phyloP scores from a whole-genome alignment of 2,329 filamentous ascomycete species.

The Ceratocystis lukuohia region DNA sequence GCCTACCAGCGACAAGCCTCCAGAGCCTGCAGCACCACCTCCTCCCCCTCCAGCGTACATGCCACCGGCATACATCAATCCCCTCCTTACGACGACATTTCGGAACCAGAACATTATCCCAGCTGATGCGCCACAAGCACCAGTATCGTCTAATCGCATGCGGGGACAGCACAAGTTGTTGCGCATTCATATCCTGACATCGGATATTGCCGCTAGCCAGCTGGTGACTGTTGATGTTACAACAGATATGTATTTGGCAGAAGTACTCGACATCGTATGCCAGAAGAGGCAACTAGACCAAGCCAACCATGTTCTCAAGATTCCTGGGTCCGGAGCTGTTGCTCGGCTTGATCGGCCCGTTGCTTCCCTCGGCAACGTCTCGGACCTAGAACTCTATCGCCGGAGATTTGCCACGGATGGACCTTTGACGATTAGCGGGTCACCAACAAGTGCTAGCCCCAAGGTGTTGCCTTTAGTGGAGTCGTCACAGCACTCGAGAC shows the following conservation, averaged over 20 bases:
- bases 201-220: slow-evolving; percentile 58
- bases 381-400: slow-evolving; percentile 61
- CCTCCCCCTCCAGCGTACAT: slow-evolving; percentile 20
- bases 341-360: slow-evolving; percentile 67
- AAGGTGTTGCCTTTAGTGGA: slow-evolving; percentile 43
- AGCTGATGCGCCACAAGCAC: slow-evolving; percentile 40
- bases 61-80: slow-evolving; percentile 31
- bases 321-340: slow-evolving; percentile 59
- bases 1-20: slow-evolving; percentile 24
- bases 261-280: slow-evolving; percentile 67
- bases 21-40: slow-evolving; percentile 30
- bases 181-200: slow-evolving; percentile 56
- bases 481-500: slow-evolving; percentile 28
- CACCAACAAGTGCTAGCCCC: slow-evolving; percentile 56
- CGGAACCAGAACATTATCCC: slow-evolving; percentile 38
- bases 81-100: slow-evolving; percentile 48
- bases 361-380: slow-evolving; percentile 60
- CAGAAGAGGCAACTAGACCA: slow-evolving; percentile 67
- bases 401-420: slow-evolving; percentile 65
- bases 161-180: slow-evolving; percentile 58
- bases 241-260: slow-evolving; percentile 69
- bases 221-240: slow-evolving; percentile 63
- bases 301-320: slow-evolving; percentile 63
- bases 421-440: slow-evolving; percentile 52
- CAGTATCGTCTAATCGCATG: slow-evolving; percentile 31